Percentiles rank a stretch among this genome's conserved stretches.
These are phyloP conservation scores for Dunaliella primolecta DNA, from an alignment of 139 green algal species.

Conservation along the genomic window DNA sequence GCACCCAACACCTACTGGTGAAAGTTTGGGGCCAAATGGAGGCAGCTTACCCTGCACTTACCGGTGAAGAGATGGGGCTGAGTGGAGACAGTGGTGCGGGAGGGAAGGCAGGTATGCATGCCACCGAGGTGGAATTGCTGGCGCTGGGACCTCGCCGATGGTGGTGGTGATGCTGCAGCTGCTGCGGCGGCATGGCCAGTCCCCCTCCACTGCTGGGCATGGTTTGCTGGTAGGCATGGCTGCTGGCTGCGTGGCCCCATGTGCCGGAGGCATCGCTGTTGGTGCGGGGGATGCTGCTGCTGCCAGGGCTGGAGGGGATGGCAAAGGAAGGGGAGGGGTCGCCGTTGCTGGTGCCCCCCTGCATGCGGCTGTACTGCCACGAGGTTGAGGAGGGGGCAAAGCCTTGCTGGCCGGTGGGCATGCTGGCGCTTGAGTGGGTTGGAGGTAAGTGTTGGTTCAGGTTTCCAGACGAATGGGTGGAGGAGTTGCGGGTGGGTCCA, in stretches of 20 bases:
- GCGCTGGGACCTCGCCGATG: not conserved
- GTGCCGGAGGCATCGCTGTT: not conserved
- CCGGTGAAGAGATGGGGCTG: not conserved
- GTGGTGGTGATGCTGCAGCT: too few species aligned
- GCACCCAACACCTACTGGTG: too few species aligned
- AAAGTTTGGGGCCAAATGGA: too few species aligned
- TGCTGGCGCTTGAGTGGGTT: not conserved
- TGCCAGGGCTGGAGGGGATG: not conserved
- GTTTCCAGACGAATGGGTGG: not conserved
- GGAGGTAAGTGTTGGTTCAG: not conserved
- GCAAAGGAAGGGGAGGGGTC: not conserved
- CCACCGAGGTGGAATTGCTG: not conserved
- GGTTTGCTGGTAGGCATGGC: not conserved
- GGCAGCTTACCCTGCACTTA: too few species aligned
- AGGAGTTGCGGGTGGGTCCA: not conserved
- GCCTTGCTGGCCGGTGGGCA: too few species aligned
- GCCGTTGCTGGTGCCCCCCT: not conserved
- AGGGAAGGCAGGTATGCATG: not conserved
- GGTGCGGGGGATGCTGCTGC: not conserved
- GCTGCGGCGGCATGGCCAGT: slow-evolving; percentile 1
- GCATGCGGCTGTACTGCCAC: not conserved
- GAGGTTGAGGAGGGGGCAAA: not conserved
- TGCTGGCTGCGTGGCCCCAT: not conserved
- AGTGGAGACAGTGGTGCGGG: not conserved
- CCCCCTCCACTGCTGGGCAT: not conserved